Percentiles rank a stretch among this genome's conserved stretches.
phyloP scores from a whole-genome alignment of 441 rosid species.

The Iberis amara region DNA sequence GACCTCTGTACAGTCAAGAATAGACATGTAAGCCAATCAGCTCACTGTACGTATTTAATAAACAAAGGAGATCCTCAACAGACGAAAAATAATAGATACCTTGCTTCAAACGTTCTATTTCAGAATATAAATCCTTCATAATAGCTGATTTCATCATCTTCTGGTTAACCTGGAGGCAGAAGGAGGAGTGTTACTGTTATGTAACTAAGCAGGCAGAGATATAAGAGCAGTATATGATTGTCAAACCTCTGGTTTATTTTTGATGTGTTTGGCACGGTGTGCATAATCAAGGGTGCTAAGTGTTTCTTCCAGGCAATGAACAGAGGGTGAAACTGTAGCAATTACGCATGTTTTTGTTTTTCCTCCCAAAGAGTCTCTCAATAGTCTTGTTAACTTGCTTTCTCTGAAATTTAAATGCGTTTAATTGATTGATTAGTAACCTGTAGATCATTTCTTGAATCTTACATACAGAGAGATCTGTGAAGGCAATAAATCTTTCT shows the following conservation, averaged over 20 bases:
- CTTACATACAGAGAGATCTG: not conserved
- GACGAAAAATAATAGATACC: conserved; percentile 39
- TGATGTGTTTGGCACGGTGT: conserved; percentile 93
- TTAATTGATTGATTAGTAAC: conserved; percentile 10
- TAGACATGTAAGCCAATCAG: not conserved
- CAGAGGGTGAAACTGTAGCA: conserved; percentile 90
- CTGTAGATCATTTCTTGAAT: not conserved
- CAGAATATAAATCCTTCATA: conserved; percentile 86
- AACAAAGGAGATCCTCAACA: not conserved
- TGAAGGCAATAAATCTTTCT: conserved; percentile 2
- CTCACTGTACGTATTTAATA: not conserved
- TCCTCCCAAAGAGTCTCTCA: conserved; percentile 98
- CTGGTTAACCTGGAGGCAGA: conserved; percentile 72
- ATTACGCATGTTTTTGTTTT: conserved; percentile 97
- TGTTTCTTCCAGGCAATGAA: conserved; percentile 93
- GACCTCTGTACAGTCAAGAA: conserved; percentile 56
- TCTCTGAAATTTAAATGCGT: conserved; percentile 52
- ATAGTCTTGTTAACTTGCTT: conserved; percentile 84
- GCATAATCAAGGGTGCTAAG: conserved; percentile 98
- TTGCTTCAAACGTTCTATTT: conserved; percentile 90
- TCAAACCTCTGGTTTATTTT: conserved; percentile 92
- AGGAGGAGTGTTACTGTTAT: conserved; percentile 25
- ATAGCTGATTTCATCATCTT: conserved; percentile 99
- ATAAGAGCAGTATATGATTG: conserved; percentile 6
- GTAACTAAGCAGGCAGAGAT: conserved; percentile 10